Percentiles rank a stretch among this genome's conserved stretches.
Evolutionary conservation across 2,329 filamentous ascomycete genomes (phyloP).

Genomic region (Hymenoscyphus fraxineus): DNA sequence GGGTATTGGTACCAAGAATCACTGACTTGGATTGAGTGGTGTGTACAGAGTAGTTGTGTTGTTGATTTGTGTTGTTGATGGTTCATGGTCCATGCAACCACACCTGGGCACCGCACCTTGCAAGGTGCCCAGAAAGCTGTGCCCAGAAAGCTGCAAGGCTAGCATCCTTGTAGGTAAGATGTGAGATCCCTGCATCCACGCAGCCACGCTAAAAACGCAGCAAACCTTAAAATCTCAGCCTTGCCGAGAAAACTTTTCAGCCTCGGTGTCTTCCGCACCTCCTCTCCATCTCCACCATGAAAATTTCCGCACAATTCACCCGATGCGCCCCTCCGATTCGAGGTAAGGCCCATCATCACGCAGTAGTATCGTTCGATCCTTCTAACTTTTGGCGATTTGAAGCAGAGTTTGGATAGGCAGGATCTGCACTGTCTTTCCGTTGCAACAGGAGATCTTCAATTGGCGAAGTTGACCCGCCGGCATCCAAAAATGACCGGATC

Average conservation of each 20-base stretch:
- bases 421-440: too few species aligned
- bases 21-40: neutral
- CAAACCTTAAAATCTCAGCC: neutral
- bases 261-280: neutral
- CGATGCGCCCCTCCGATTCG: neutral
- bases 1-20: neutral
- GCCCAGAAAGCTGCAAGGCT: neutral
- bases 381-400: neutral
- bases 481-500: too few species aligned
- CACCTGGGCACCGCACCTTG: too few species aligned
- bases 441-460: too few species aligned
- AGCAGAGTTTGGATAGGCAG: neutral
- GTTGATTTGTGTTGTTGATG: neutral
- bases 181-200: neutral
- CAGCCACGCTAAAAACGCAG: neutral
- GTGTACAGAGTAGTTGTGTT: too few species aligned
- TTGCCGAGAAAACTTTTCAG: neutral
- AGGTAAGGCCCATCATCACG: neutral
- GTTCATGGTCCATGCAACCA: neutral
- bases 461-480: too few species aligned
- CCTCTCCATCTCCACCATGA: neutral
- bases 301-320: neutral
- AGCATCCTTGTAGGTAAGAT: neutral
- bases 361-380: neutral
- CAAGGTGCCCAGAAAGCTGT: too few species aligned